Conservation (phyloP, 371 early-diverging fungal genomes). For the Parasitella parasitica region DNA sequence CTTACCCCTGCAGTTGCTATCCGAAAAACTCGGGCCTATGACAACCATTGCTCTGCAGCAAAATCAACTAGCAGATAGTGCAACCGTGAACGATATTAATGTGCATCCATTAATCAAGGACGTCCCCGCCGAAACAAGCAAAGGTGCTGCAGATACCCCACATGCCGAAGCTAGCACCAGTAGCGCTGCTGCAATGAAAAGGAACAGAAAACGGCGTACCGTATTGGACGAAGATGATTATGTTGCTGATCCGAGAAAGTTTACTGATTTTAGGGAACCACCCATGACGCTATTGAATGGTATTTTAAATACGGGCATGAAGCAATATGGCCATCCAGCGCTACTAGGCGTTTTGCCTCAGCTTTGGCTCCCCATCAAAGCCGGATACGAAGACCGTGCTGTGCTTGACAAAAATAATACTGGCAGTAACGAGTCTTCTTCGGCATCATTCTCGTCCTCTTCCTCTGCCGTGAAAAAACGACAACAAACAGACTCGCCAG, state of each 20-base stretch:
- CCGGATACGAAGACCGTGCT: conserved; percentile 11
- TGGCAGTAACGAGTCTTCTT: conserved; percentile 11
- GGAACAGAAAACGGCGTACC: conserved; percentile 33
- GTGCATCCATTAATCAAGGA: conserved; percentile 1
- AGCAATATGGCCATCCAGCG: conserved; percentile 72
- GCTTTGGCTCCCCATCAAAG: conserved; percentile 70
- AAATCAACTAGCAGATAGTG: neutral
- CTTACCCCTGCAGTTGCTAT: conserved; percentile 43
- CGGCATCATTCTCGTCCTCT: neutral
- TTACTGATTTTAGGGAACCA: conserved; percentile 68
- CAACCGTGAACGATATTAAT: neutral
- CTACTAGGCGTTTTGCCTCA: conserved; percentile 71
- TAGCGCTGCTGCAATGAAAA: neutral
- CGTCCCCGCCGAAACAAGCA: neutral
- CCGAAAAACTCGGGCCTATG: conserved; percentile 46
- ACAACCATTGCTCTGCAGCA: conserved; percentile 13
- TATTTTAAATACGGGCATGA: conserved; percentile 74
- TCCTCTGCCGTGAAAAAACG: neutral
- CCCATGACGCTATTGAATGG: conserved; percentile 76
- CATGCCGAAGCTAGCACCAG: neutral
- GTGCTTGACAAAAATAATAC: neutral
- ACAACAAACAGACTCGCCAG: neutral
- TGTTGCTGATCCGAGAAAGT: conserved; percentile 55
- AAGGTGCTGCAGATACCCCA: neutral
- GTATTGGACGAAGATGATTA: conserved; percentile 72